Evolutionary conservation across 768 basidiomycete genomes (phyloP), one percentile per base, ranked within the genome.

Genomic region (Royoungia palumana): DNA sequence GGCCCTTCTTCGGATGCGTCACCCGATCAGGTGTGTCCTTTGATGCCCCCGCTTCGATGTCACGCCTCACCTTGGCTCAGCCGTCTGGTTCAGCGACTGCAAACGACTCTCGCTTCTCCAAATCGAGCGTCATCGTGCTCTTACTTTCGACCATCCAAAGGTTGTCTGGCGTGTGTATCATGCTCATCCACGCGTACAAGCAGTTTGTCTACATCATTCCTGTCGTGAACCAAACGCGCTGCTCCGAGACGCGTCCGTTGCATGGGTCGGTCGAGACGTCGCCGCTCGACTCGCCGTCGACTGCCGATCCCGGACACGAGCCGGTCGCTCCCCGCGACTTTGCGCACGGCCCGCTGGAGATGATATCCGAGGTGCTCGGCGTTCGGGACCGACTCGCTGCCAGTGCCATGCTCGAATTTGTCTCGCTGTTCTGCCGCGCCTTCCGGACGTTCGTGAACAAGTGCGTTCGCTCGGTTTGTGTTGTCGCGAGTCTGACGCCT

Each of bases 111-210:
- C 61, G 62, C 25, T 59, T 68, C 45, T 70, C 75, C 20, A 72
- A 82, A 46, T 78, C 85, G 32, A 72, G 72, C 42, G 63, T 89
- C 34, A 71, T 88, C 44, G 76, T 93, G 38, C 64, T 87, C 53
- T 67, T 88, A 17, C 83, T 94, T 19, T 88, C 91, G 12, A 75
- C 82, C 24, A 74, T 92, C 13, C 89, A 89, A 57, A 72, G 76
- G 6, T 65, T 91, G 28, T 89, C 89, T 0, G 82, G 86, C 9
- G 68, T 74, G 32, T 83, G 83, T 56, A 78, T 91, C 12, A 74
- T 80, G 32, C 70, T 91, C 44, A 80, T 87, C 39, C 78, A 85
- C 41, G 71, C 78, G 19, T 87, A 87, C 71, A 83, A 79, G 63
- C 83, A 81, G 56, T 75, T 78, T 13, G 60, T 85, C 8, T 71